Evolutionary conservation across 2,329 filamentous ascomycete species (phyloP), one percentile per base, ranked within the genome.

Genomic region (Fusarium sublunatum): DNA sequence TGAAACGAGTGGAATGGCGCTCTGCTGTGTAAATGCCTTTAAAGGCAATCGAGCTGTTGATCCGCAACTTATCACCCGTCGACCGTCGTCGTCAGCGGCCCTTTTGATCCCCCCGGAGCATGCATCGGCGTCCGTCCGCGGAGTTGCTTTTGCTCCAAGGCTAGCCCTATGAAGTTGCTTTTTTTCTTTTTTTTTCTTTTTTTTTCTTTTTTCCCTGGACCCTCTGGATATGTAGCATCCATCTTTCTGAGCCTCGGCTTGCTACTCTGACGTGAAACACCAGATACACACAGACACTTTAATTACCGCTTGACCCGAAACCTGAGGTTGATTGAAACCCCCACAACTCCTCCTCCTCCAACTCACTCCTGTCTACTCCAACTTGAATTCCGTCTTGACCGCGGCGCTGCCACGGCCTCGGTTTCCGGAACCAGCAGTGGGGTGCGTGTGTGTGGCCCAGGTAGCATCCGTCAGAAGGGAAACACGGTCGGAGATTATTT

Each of bases 401-500:
- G 31, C 38, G 55, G 53, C 31, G 41, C 45, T 40, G 49, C 46
- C 46, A 42, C 61, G 61, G 61, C 40, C 36, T 64, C 56, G 38
- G 41, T 68, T 67, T 57, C 67, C 67, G 35, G 58, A 70, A 70
- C 54, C 22, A 67, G 67, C 19, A 67, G 62, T 70, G 67, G 67
- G 65, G 67, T 70, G 67, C 67, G 67, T 46, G 28, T 46, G 28
- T 34, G 51, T 36, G 40, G 29, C 26, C 31, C 38, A 46, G 31
- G 64, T 64, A 64, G 59, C 63, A 68, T 49, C 31, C 25, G 39
- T 41, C 8, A n/a, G 15, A 44, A 31, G 32, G 44, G 55, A 68
- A 54, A 53, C 48, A 52, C 53, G 36, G 38, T 47, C 67, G 64
- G 67, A 70, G 67, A 69, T 64, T 67, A 58, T 68, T 42, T 34